Evolutionary conservation across 148 eudicot genomes (phyloP), one percentile per base, ranked within the genome.

Genomic region (Diospyros kaki): DNA sequence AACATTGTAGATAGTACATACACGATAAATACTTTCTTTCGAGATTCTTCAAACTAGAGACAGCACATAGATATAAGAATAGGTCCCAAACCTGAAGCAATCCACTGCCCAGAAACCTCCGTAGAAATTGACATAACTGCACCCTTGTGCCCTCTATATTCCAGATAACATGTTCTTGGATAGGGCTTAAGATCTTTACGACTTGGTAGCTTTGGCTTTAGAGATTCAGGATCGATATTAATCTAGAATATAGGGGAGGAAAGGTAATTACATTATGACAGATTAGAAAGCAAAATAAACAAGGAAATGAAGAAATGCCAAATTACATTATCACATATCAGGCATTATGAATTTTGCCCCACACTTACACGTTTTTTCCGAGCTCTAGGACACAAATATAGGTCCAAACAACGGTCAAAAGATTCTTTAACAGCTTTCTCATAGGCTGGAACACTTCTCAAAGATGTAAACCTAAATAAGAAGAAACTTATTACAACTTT

Each of bases 371-470:
- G 89, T 69, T 88, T 93, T 65, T 89, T 96, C 76, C 88, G 89
- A 66, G 83, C 91, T 84, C 99, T 82, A 68, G 98, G 93, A 75
- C 99, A 96, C 76, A 96, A 74, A 84, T 96, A 96, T 45, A 96
- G 79, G 77, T 96, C 99, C 83, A 96, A 83, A 84, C 93, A 88
- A 42, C 99, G 98, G 41, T 85, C 93, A 86, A 93, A 87, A 6
- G 80, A 65, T 74, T 96, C 99, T 71, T 80, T 83, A 64, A 89
- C 83, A 64, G 87, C 88, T 75, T 89, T 91, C 11, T 81, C 90
- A 80, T 91, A 93, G 18, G 99, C 98, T 14, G 99, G 93, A 58
- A 96, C 90, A 77, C 86, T 76, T 93, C 99, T 86, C 86, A 93
- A 81, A 55, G 97, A 93, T 17, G 88, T 66, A 76, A 69, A 93